Conservation (phyloP, 2,329 filamentous ascomycete species). For the Botrytis deweyae region DNA sequence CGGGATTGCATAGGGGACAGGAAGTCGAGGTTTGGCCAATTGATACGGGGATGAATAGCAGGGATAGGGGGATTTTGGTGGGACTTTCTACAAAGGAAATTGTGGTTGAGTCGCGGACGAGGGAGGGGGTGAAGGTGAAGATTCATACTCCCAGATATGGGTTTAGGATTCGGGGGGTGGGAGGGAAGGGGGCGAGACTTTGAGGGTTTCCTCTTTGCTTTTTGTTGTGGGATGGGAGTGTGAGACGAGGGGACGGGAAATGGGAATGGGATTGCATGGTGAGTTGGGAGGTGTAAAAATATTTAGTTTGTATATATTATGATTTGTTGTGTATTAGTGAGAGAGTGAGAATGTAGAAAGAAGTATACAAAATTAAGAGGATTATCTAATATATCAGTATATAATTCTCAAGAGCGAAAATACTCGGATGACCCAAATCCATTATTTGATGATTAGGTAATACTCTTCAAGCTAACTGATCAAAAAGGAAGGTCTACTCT, state of each 20-base stretch:
- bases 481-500: too few relatives aligned
- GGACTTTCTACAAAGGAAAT: constrained; percentile 54
- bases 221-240: not conserved
- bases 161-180: constrained; percentile 47
- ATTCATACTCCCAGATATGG: constrained; percentile 63
- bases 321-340: too few relatives aligned
- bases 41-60: constrained; percentile 59
- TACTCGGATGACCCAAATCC: too few relatives aligned
- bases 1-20: constrained; percentile 53
- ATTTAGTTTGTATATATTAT: not conserved
- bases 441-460: too few relatives aligned
- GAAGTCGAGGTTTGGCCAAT: constrained; percentile 58
- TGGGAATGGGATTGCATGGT: not conserved
- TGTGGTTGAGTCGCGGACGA: constrained; percentile 53
- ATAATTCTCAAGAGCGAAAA: too few relatives aligned
- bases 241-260: too few relatives aligned
- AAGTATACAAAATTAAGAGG: too few relatives aligned
- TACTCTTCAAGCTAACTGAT: too few relatives aligned
- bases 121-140: constrained; percentile 46
- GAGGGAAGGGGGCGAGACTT: constrained; percentile 20
- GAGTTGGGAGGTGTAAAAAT: not conserved
- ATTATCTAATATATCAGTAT: too few relatives aligned
- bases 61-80: constrained; percentile 57
- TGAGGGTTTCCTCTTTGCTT: not conserved
- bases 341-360: too few relatives aligned